Evolutionary conservation across 805 yeast species (phyloP).

Genomic region (Metschnikowia cubensis): DNA sequence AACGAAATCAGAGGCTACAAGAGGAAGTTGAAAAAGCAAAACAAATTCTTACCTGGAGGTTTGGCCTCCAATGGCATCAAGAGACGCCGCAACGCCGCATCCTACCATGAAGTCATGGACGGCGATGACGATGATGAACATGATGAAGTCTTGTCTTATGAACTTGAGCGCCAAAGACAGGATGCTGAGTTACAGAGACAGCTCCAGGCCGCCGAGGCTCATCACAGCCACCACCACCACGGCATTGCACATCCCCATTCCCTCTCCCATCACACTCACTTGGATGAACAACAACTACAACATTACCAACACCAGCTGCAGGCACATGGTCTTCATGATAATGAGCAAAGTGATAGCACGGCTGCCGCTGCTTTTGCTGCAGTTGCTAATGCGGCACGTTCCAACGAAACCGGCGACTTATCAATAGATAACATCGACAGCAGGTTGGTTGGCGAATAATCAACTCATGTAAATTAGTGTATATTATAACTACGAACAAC

Average conservation of each 20-base stretch:
- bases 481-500: conserved; percentile 6
- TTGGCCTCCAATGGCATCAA: conserved; percentile 12
- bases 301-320: conserved; percentile 26
- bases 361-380: conserved; percentile 43
- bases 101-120: conserved; percentile 18
- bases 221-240: conserved; percentile 10
- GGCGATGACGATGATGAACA: conserved; percentile 22
- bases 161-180: conserved; percentile 19
- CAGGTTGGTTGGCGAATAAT: conserved; percentile 41
- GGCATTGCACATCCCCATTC: conserved; percentile 15
- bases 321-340: conserved; percentile 24
- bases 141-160: conserved; percentile 22
- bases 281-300: conserved; percentile 25
- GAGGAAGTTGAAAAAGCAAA: conserved; percentile 44
- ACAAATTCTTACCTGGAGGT: conserved; percentile 21
- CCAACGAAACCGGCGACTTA: conserved; percentile 28
- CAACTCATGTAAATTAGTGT: conserved; percentile 18
- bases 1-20: conserved; percentile 55
- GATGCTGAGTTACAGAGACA: conserved; percentile 22
- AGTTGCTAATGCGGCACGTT: conserved; percentile 31
- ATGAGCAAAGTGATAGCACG: conserved; percentile 17
- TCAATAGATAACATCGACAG: conserved; percentile 44
- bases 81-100: conserved; percentile 17
- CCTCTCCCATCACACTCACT: conserved; percentile 20
- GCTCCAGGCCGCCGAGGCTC: conserved; percentile 19